These are phyloP conservation scores for Chenopodium suecicum DNA, from an alignment of 148 eudicot species.

Conservation along the genomic window DNA sequence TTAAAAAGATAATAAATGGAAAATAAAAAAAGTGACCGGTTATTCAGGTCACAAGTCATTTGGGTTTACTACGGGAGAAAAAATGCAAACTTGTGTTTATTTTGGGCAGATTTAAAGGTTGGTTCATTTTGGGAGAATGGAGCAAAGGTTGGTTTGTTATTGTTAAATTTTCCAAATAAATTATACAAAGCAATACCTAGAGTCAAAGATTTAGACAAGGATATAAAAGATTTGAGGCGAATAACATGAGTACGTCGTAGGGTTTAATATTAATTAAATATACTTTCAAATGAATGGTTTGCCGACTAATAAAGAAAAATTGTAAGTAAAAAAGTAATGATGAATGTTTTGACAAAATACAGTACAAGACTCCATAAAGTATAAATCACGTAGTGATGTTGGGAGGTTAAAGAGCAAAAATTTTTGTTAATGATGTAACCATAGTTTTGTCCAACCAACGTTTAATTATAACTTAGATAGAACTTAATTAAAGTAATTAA, in stretches of 20 bases:
- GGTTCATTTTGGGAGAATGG: no score
- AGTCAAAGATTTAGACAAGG: slow-evolving; percentile 13
- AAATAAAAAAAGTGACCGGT: no score
- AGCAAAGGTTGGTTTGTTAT: no score
- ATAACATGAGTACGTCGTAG: neutral
- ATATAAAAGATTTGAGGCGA: slow-evolving; percentile 9
- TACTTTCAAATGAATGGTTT: neutral
- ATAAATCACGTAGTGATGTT: slow-evolving; percentile 39
- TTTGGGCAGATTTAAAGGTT: no score
- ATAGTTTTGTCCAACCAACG: slow-evolving; percentile 23
- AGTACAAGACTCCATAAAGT: slow-evolving; percentile 24
- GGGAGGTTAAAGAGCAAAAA: slow-evolving; percentile 32
- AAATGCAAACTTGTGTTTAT: no score
- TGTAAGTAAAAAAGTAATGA: slow-evolving; percentile 25
- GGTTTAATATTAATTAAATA: neutral
- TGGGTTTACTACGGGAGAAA: no score
- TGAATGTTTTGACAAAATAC: slow-evolving; percentile 23
- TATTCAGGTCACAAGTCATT: no score
- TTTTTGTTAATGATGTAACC: slow-evolving; percentile 25
- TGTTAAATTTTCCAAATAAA: no score
- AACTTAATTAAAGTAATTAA: slow-evolving; percentile 9
- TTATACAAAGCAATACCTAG: neutral
- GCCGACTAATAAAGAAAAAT: slow-evolving; percentile 1
- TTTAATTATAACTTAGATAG: slow-evolving; percentile 3
- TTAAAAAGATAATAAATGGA: no score